These are phyloP conservation scores for Hypoxylon sp. DNA, from an alignment of 2,329 filamentous ascomycete genomes.

Conservation along the genomic window DNA sequence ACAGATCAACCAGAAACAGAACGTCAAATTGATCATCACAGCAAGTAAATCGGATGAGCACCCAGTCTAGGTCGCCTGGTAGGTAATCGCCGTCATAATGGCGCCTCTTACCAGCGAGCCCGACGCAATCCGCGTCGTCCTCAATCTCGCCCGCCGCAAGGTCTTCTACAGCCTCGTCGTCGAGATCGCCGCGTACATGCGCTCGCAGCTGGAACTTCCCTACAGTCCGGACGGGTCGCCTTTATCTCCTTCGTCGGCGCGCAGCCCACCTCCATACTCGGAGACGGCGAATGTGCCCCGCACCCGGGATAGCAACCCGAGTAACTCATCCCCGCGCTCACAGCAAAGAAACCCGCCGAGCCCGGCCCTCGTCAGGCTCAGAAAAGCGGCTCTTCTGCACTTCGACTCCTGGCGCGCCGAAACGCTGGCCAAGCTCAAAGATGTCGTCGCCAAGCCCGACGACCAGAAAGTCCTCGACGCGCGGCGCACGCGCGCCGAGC, in stretches of 20 bases:
- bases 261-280: constrained; percentile 45
- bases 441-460: constrained; percentile 71
- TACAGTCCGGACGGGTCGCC: constrained; percentile 45
- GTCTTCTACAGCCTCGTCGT: constrained; percentile 66
- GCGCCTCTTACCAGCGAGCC: constrained; percentile 69
- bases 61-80: background rate
- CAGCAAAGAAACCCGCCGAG: constrained; percentile 41
- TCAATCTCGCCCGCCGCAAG: constrained; percentile 67
- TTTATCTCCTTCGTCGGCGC: constrained; percentile 51
- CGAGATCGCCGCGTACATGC: constrained; percentile 69
- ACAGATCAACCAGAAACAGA: constrained; percentile 10
- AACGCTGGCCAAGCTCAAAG: constrained; percentile 78
- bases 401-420: constrained; percentile 84
- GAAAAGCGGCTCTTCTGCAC: constrained; percentile 72
- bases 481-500: constrained; percentile 62
- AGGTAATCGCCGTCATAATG: constrained; percentile 56
- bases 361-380: constrained; percentile 57
- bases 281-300: constrained; percentile 35
- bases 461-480: constrained; percentile 63
- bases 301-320: constrained; percentile 9
- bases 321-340: constrained; percentile 27
- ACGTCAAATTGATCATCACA: background rate
- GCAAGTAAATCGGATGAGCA: background rate
- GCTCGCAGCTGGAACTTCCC: constrained; percentile 63
- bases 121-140: constrained; percentile 68